Evolutionary conservation across 495 filamentous ascomycete genomes (phyloP).

Genomic region (Penicillium odoratum): DNA sequence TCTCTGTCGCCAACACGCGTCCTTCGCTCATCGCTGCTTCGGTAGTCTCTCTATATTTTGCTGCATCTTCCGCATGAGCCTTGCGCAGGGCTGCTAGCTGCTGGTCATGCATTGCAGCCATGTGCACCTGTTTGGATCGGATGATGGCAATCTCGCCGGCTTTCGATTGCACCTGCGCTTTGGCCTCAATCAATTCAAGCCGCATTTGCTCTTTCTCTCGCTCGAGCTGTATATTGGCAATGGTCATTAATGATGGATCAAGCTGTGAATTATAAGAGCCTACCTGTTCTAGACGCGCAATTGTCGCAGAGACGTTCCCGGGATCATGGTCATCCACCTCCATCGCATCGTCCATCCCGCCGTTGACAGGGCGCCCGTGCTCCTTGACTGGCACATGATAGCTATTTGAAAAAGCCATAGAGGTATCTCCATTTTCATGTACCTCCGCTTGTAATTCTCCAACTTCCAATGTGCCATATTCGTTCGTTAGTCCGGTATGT

Average conservation of each 20-base stretch:
- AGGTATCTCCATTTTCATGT: constrained; percentile 44
- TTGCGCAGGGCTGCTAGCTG: constrained; percentile 53
- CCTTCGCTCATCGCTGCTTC: constrained; percentile 56
- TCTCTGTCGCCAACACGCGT: constrained; percentile 63
- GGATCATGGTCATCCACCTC: constrained; percentile 35
- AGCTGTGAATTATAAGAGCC: neutral
- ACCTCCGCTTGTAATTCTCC: constrained; percentile 56
- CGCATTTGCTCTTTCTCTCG: constrained; percentile 51
- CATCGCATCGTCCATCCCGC: constrained; percentile 22
- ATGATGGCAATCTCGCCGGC: constrained; percentile 68
- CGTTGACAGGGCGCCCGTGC: constrained; percentile 10
- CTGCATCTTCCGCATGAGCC: constrained; percentile 53
- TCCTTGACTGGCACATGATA: constrained; percentile 9
- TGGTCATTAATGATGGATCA: constrained; percentile 24
- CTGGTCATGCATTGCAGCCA: constrained; percentile 56
- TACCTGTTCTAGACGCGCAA: constrained; percentile 20
- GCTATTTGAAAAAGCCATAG: constrained; percentile 22
- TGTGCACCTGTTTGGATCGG: constrained; percentile 59
- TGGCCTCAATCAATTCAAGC: constrained; percentile 50
- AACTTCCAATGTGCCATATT: constrained; percentile 57
- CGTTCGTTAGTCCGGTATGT: constrained; percentile 46
- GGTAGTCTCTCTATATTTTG: constrained; percentile 55
- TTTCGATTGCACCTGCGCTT: constrained; percentile 51
- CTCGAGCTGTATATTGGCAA: constrained; percentile 44
- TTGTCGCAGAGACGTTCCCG: constrained; percentile 12